phyloP scores from a whole-genome alignment of 1,284 basidiomycete genomes.

The Filobasidium uniguttulatum region DNA sequence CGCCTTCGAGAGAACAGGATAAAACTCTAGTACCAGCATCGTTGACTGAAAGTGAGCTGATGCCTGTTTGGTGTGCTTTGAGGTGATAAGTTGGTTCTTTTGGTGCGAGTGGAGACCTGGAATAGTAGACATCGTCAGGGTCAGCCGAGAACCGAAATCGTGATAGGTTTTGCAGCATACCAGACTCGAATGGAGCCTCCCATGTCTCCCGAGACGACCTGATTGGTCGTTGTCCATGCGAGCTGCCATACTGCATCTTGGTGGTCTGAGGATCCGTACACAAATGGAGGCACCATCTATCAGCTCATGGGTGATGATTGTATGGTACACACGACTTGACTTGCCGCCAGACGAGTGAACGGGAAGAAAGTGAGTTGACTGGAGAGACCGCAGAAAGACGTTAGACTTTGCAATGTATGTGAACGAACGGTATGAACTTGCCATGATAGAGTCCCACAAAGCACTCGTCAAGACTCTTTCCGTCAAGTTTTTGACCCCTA shows the following conservation, averaged over 20 bases:
- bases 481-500: too few relatives aligned
- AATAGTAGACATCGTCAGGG: neutral
- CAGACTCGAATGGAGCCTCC: conserved; percentile 61
- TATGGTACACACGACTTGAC: too few relatives aligned
- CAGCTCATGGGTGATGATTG: too few relatives aligned
- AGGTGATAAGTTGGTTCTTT: conserved; percentile 43
- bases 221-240: conserved; percentile 52
- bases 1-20: conserved; percentile 66
- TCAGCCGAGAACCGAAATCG: neutral
- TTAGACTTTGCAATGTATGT: too few relatives aligned
- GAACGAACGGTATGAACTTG: too few relatives aligned
- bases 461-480: too few relatives aligned
- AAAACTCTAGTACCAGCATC: conserved; percentile 50
- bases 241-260: conserved; percentile 62
- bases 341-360: too few relatives aligned
- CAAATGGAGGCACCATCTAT: too few relatives aligned
- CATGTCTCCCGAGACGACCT: conserved; percentile 53
- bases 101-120: neutral
- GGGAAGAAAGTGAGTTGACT: too few relatives aligned
- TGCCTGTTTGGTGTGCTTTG: conserved; percentile 56
- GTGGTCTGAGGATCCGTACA: too few relatives aligned
- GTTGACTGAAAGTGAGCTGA: conserved; percentile 55
- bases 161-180: conserved; percentile 8
- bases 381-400: too few relatives aligned
- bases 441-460: too few relatives aligned